These are phyloP conservation scores for Grosmannia serpens DNA, from an alignment of 2,329 filamentous ascomycete species.

Conservation along the genomic window DNA sequence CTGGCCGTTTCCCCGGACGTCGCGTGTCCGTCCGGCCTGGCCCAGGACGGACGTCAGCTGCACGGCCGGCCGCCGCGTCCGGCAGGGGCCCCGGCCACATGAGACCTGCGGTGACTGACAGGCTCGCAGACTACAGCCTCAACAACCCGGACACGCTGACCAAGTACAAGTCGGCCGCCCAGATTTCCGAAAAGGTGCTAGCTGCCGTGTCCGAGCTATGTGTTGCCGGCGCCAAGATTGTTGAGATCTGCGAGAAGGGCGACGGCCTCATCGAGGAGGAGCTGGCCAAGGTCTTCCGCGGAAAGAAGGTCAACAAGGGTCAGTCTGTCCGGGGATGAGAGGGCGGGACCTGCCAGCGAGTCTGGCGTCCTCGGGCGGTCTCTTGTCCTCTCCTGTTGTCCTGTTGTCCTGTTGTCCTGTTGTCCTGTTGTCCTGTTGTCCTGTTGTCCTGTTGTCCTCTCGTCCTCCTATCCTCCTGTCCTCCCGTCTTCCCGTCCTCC, in stretches of 20 bases:
- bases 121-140: slow-evolving; percentile 64
- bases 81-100: too few relatives aligned
- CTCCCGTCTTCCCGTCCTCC: too few relatives aligned
- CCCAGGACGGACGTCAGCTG: too few relatives aligned
- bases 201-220: slow-evolving; percentile 67
- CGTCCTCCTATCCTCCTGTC: too few relatives aligned
- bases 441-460: too few relatives aligned
- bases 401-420: too few relatives aligned
- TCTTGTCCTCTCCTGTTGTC: too few relatives aligned
- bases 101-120: too few relatives aligned
- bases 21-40: not conserved
- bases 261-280: slow-evolving; percentile 93
- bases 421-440: too few relatives aligned
- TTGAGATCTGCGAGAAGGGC: slow-evolving; percentile 89
- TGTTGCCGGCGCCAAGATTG: slow-evolving; percentile 79
- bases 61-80: too few relatives aligned
- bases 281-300: slow-evolving; percentile 90
- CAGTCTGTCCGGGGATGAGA: slow-evolving; percentile 16
- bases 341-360: not conserved
- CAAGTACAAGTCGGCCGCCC: slow-evolving; percentile 96
- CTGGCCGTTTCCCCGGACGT: not conserved
- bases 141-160: slow-evolving; percentile 90
- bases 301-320: slow-evolving; percentile 95
- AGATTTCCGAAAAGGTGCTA: slow-evolving; percentile 92
- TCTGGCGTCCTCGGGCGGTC: too few relatives aligned